Evolutionary conservation across 495 filamentous ascomycete species (phyloP), one percentile per base, ranked within the genome.

Genomic region (Lasiosphaeria miniovina): DNA sequence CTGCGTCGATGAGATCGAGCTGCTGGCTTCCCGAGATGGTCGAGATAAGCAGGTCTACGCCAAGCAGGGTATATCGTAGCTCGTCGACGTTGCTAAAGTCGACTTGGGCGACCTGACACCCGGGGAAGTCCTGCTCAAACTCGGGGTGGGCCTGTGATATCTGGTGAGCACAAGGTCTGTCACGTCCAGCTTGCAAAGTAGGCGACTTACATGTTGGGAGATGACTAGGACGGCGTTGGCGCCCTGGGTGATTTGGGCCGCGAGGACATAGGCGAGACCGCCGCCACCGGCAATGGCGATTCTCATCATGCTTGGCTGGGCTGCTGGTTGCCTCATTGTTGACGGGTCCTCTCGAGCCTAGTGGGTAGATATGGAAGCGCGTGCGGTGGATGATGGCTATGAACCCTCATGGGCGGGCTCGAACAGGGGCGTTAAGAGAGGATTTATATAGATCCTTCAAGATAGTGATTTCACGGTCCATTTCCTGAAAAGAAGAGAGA

Each of bases 41-140:
- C 5, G 88, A 91, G 56, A 91, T 89, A 61, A 91, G 80, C 24
- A 87, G 80, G 72, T 90, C 85, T n/a, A 89, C 80, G 11, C 88
- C 88, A 57, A 78, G 74, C 10, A 91, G 79, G n/a, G 81, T 77
- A 63, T 80, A 85, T 10, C 79, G 75, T 6, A 91, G 75, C n/a
- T 81, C 75, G 35, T 74, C 72, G 34, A 79, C 65, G 61, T 81
- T 71, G 62, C 73, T 66, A 68, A 89, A 91, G 73, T 90, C 80
- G 24, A 90, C 86, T 36, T 80, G 73, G 56, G 80, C 73, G 40
- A 89, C 82, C 67, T 89, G 82, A 60, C 79, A 84, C 17, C 78
- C 84, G 54, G 65, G 63, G 10, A 75, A 74, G 53, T 68, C 68
- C 31, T 73, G 62, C 60, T 77, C 69, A 63, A 77, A 67, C 45